Base-by-base conservation (phyloP, 371 early-diverging fungal genomes). In the Apophysomyces sp. region DNA sequence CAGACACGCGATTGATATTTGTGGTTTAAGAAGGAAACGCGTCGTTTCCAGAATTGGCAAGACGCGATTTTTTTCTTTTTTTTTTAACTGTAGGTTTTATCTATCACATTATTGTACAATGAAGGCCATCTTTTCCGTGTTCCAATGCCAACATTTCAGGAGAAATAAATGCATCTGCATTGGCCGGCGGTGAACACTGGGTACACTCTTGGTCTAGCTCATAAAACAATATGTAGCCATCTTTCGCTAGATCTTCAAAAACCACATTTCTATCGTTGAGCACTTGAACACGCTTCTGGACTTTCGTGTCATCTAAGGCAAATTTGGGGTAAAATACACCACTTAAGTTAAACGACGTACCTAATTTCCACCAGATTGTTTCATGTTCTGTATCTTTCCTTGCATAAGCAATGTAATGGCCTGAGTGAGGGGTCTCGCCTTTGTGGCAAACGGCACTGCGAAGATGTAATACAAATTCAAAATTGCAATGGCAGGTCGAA, bases 181-280 rank as follows among this genome's bases (percentile, higher is more conserved):
- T 44, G 4, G 21, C 4, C 3, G 24, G 24, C 3, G 49, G 49
- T 9, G n/a, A 18, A 44, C 49, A 44, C 4, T 61, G 62, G 2
- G 44, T 51, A 37, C 62, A 62, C 12, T 24, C 16, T 16, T 57
- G 55, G 34, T 80, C 76, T 29, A 86, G 62, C 54, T 84, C 85
- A 52, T 86, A 86, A 51, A 86, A 84, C 15, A 86, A 63, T 55
- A 86, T 75, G 49, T 86, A 86, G 0, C 80, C 85, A 58, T 82
- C 78, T 44, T 73, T 64, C 4, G 81, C 74, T 29, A 84, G 69
- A 39, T 86, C 83, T 0, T 49, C 27, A 54, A 64, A 69, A 3
- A 81, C 67, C 3, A 21, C 36, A 21, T 11, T 44, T 9, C 9
- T 9, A 28, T 62, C 58, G n/a, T 53, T 55, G 3, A 76, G 41